These are phyloP conservation scores for Prototheca stagnorum DNA, from an alignment of 163 green algal genomes.

Conservation along the genomic window DNA sequence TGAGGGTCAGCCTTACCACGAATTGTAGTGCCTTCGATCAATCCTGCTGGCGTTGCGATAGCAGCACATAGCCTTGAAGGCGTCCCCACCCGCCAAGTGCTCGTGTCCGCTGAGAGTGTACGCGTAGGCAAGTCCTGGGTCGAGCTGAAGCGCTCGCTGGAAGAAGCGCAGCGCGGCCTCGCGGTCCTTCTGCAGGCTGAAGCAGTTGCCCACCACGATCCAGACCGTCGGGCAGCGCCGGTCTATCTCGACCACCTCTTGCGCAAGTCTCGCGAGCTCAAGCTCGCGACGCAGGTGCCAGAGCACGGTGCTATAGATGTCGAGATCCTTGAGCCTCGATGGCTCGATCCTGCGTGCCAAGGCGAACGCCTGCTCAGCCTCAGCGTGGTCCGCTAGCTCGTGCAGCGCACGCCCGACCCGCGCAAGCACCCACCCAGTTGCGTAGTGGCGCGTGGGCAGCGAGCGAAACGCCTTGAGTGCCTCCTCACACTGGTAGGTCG, in stretches of 20 bases:
- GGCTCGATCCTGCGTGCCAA: constrained; percentile 41
- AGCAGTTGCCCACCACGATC: constrained; percentile 84
- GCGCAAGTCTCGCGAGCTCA: constrained; percentile 71
- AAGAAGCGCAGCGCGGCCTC: constrained; percentile 74
- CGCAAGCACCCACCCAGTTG: constrained; percentile 64
- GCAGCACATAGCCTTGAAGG: constrained; percentile 59
- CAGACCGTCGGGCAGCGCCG: constrained; percentile 61
- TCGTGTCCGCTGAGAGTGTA: constrained; percentile 83
- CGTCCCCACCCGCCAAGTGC: constrained; percentile 78
- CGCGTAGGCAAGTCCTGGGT: constrained; percentile 52
- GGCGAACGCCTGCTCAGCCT: constrained; percentile 54
- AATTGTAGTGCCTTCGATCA: constrained; percentile 87
- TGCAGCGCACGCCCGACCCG: constrained; percentile 61
- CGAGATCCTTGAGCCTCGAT: constrained; percentile 47
- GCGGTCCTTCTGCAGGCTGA: constrained; percentile 75
- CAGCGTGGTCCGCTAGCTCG: constrained; percentile 69
- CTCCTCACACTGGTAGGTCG: constrained; percentile 55
- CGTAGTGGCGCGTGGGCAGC: constrained; percentile 47
- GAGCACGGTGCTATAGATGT: constrained; percentile 81
- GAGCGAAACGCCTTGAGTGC: constrained; percentile 36
- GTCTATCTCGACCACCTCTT: constrained; percentile 59
- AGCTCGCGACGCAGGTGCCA: constrained; percentile 83
- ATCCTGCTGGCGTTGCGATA: constrained; percentile 78
- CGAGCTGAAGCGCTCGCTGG: constrained; percentile 68
- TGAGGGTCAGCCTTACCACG: constrained; percentile 51